Conservation (phyloP, 2,329 filamentous ascomycete genomes). For the Bisporella sp. region DNA sequence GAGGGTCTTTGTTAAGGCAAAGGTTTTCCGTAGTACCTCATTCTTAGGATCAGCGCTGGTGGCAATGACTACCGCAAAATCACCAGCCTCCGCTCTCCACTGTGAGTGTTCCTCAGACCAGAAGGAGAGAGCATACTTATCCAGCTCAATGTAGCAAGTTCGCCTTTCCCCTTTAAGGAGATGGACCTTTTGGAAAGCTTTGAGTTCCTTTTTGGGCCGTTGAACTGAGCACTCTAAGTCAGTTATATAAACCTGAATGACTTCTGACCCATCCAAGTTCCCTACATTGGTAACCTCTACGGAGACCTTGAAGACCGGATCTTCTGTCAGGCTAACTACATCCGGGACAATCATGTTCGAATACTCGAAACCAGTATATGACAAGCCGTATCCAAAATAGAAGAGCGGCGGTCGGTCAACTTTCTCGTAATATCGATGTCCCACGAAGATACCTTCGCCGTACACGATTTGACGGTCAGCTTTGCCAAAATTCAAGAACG, state of each 20-base stretch:
- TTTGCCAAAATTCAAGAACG: slow-evolving; percentile 51
- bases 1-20: background rate
- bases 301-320: slow-evolving; percentile 10
- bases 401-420: slow-evolving; percentile 41
- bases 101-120: slow-evolving; percentile 2
- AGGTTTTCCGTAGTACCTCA: background rate
- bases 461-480: slow-evolving; percentile 48
- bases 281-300: slow-evolving; percentile 23
- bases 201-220: slow-evolving; percentile 2
- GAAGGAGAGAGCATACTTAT: slow-evolving; percentile 3
- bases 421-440: slow-evolving; percentile 57
- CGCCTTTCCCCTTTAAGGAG: background rate
- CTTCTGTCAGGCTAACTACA: background rate
- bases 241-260: slow-evolving; percentile 24
- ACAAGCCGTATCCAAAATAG: slow-evolving; percentile 54
- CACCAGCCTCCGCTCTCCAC: slow-evolving; percentile 3
- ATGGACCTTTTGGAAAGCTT: slow-evolving; percentile 1
- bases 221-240: background rate
- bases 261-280: slow-evolving; percentile 18
- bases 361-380: too few relatives aligned
- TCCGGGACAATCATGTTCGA: slow-evolving; percentile 20
- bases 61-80: background rate
- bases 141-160: background rate
- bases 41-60: background rate
- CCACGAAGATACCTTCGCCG: slow-evolving; percentile 56